phyloP scores from a whole-genome alignment of 1,139 yeast genomes.

The Arxiozyma heterogenica region DNA sequence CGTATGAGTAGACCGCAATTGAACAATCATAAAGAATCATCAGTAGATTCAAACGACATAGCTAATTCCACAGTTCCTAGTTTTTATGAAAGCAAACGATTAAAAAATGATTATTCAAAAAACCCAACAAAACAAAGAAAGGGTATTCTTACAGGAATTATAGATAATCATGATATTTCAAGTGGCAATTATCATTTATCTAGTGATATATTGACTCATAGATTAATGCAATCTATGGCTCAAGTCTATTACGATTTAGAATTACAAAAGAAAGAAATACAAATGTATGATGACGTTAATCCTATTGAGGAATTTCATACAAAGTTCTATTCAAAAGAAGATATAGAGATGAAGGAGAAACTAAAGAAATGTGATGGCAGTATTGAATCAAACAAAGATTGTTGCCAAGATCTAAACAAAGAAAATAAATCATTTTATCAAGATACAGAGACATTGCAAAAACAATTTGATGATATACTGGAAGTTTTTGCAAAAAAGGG shows the following conservation, averaged over 20 bases:
- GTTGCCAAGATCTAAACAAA: constrained; percentile 34
- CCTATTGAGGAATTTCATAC: constrained; percentile 22
- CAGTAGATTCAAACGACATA: not conserved
- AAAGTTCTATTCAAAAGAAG: constrained; percentile 17
- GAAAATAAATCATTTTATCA: constrained; percentile 26
- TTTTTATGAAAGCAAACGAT: constrained; percentile 56
- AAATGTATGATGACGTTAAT: constrained; percentile 21
- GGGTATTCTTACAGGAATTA: constrained; percentile 51
- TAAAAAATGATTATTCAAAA: constrained; percentile 58
- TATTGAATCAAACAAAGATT: constrained; percentile 32
- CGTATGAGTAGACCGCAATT: constrained; percentile 12
- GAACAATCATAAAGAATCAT: constrained; percentile 4
- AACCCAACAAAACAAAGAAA: constrained; percentile 56
- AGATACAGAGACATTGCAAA: constrained; percentile 33
- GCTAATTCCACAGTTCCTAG: constrained; percentile 9
- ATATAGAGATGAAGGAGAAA: constrained; percentile 15
- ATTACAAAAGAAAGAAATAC: constrained; percentile 25
- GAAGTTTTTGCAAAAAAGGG: constrained; percentile 23
- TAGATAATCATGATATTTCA: constrained; percentile 31
- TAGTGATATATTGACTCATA: constrained; percentile 40
- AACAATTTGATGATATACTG: constrained; percentile 27
- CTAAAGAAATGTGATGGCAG: constrained; percentile 14
- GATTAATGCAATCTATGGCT: constrained; percentile 38
- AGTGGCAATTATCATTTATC: constrained; percentile 28
- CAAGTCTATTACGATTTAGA: constrained; percentile 24